phyloP scores from a whole-genome alignment of 108 stramenopile genomes.

The Cyclotella kingstonii region DNA sequence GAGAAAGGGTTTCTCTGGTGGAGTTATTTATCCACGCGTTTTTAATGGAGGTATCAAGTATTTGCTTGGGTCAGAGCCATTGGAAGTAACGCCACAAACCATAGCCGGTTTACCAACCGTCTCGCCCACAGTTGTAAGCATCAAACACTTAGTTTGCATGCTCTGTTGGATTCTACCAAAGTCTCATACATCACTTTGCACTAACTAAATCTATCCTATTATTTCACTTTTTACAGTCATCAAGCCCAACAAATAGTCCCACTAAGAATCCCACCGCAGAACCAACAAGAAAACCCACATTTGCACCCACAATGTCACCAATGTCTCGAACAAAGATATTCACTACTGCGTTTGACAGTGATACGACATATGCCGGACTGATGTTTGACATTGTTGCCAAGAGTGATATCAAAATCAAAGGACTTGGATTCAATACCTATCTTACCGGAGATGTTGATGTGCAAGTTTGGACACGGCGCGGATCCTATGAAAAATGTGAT shows the following conservation, averaged over 20 bases:
- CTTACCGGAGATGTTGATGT: background rate
- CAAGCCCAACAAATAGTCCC: background rate
- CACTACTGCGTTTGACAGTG: constrained; percentile 1
- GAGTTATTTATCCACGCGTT: background rate
- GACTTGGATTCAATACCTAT: constrained; percentile 29
- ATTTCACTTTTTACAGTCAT: background rate
- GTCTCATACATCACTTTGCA: background rate
- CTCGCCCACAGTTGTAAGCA: background rate
- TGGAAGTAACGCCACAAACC: constrained; percentile 2
- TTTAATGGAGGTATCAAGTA: constrained; percentile 22
- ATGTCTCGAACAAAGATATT: background rate
- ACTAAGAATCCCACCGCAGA: background rate
- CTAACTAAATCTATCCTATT: background rate
- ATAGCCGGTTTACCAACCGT: constrained; percentile 2
- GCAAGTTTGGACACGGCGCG: constrained; percentile 15
- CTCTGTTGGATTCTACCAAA: background rate
- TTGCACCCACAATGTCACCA: background rate
- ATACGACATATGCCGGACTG: constrained; percentile 7
- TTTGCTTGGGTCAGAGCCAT: background rate
- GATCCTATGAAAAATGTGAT: constrained; percentile 20
- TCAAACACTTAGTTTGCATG: background rate
- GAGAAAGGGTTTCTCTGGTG: constrained; percentile 11
- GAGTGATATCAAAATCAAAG: constrained; percentile 3
- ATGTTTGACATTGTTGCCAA: constrained; percentile 35
- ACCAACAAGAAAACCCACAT: constrained; percentile 5